A percentile compares a stretch with the other conserved stretches of the same genome.
These are phyloP conservation scores for Cercospora sp. DNA, from an alignment of 2,329 filamentous ascomycete genomes.

Conservation along the genomic window DNA sequence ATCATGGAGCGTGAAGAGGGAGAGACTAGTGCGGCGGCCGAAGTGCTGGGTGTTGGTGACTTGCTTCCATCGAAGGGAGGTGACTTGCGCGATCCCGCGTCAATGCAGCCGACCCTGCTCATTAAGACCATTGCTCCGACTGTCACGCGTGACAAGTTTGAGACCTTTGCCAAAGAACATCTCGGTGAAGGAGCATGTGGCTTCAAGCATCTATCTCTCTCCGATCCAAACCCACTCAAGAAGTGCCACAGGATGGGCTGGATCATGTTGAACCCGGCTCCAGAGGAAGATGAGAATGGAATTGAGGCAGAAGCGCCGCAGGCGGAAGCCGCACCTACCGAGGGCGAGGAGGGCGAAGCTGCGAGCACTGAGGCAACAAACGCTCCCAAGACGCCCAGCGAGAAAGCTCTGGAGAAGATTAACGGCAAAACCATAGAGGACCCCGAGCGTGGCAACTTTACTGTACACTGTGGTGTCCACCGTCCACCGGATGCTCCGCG, in stretches of 20 bases:
- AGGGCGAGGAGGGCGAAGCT: slow-evolving; percentile 16
- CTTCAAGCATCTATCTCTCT: slow-evolving; percentile 93
- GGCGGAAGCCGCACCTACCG: slow-evolving; percentile 14
- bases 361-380: slow-evolving; percentile 16
- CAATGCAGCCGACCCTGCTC: slow-evolving; percentile 85
- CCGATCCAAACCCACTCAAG: slow-evolving; percentile 95
- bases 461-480: slow-evolving; percentile 95
- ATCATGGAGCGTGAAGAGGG: slow-evolving; percentile 93
- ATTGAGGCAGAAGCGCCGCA: slow-evolving; percentile 59
- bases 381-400: slow-evolving; percentile 42
- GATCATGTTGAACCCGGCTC: slow-evolving; percentile 87
- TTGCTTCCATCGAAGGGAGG: slow-evolving; percentile 79
- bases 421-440: slow-evolving; percentile 98
- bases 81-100: slow-evolving; percentile 84
- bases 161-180: slow-evolving; percentile 91
- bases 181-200: slow-evolving; percentile 87
- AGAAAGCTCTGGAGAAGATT: slow-evolving; percentile 88
- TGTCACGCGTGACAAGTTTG: slow-evolving; percentile 88
- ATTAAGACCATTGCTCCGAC: slow-evolving; percentile 98
- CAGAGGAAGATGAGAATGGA: slow-evolving; percentile 66
- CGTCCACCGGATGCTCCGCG: slow-evolving; percentile 80
- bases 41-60: slow-evolving; percentile 89
- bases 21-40: slow-evolving; percentile 85
- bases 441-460: slow-evolving; percentile 89
- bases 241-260: slow-evolving; percentile 97